These are phyloP conservation scores for Zygosaccharomyces sapae DNA, from an alignment of 1,139 yeast species.

Conservation along the genomic window DNA sequence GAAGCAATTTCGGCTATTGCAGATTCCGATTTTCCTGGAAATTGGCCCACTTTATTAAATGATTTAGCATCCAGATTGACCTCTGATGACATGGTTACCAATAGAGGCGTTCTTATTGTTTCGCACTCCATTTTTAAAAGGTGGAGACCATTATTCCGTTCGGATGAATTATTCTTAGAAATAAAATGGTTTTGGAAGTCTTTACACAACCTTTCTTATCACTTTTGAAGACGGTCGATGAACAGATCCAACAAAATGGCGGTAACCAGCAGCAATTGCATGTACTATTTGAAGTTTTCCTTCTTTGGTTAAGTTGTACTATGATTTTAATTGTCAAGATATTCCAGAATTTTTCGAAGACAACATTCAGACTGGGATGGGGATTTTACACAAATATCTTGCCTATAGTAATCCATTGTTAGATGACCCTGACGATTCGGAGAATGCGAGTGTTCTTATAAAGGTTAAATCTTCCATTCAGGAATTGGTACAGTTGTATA, in stretches of 20 bases:
- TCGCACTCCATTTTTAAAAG: constrained; percentile 94
- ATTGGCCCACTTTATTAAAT: constrained; percentile 79
- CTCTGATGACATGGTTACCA: constrained; percentile 60
- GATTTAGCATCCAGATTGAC: constrained; percentile 63
- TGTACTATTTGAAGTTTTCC: constrained; percentile 64
- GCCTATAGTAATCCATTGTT: constrained; percentile 53
- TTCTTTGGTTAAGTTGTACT: constrained; percentile 76
- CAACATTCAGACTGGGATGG: constrained; percentile 72
- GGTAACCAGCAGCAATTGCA: constrained; percentile 46
- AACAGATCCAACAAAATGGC: constrained; percentile 49
- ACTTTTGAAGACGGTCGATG: constrained; percentile 63
- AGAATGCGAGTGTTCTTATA: constrained; percentile 66
- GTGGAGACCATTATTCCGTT: constrained; percentile 92
- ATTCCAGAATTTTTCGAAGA: constrained; percentile 98
- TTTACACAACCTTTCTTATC: constrained; percentile 79
- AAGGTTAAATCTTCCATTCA: constrained; percentile 77
- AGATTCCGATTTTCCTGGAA: constrained; percentile 89
- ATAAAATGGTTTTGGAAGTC: constrained; percentile 78
- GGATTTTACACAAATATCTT: constrained; percentile 74
- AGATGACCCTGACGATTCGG: constrained; percentile 56
- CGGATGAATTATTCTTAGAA: constrained; percentile 84
- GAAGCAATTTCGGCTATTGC: constrained; percentile 92
- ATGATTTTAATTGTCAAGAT: constrained; percentile 94
- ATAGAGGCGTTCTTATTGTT: constrained; percentile 82
- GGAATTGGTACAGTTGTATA: constrained; percentile 79